These are phyloP conservation scores for Kurtzmaniella quercitrusa DNA, from an alignment of 1,139 yeast species.

Conservation along the genomic window DNA sequence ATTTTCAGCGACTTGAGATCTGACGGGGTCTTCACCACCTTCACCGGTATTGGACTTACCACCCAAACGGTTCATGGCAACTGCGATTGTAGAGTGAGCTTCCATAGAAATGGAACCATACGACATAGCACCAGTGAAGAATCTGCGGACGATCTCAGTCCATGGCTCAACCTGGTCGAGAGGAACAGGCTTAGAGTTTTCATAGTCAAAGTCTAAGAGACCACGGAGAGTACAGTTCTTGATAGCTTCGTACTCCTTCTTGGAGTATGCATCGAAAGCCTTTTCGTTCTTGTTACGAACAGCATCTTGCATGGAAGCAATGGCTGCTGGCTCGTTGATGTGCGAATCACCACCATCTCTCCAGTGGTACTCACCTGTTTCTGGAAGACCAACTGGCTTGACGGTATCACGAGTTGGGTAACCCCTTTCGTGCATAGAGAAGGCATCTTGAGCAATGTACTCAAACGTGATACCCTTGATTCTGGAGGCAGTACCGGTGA, in stretches of 20 bases:
- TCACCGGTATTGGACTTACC: slow-evolving; percentile 98
- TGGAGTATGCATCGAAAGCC: slow-evolving; percentile 87
- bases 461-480: slow-evolving; percentile 94
- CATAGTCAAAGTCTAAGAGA: slow-evolving; percentile 82
- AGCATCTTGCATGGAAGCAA: slow-evolving; percentile 94
- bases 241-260: slow-evolving; percentile 88
- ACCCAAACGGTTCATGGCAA: slow-evolving; percentile 97
- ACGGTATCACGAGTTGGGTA: slow-evolving; percentile 74
- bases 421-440: slow-evolving; percentile 89
- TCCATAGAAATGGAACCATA: slow-evolving; percentile 99
- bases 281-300: slow-evolving; percentile 92
- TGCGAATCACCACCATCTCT: slow-evolving; percentile 98
- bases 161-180: slow-evolving; percentile 98
- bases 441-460: slow-evolving; percentile 94
- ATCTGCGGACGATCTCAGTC: slow-evolving; percentile 97
- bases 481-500: slow-evolving; percentile 96
- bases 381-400: slow-evolving; percentile 76
- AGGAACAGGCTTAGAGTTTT: slow-evolving; percentile 70
- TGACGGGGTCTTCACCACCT: slow-evolving; percentile 98
- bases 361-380: slow-evolving; percentile 97
- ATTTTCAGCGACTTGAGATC: slow-evolving; percentile 72
- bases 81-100: slow-evolving; percentile 95
- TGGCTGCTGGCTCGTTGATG: slow-evolving; percentile 90
- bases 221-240: slow-evolving; percentile 94
- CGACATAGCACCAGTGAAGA: slow-evolving; percentile 98